Evolutionary conservation across 106 monocot genomes (phyloP), one percentile per base, ranked within the genome.

Genomic region (Platanthera zijinensis): DNA sequence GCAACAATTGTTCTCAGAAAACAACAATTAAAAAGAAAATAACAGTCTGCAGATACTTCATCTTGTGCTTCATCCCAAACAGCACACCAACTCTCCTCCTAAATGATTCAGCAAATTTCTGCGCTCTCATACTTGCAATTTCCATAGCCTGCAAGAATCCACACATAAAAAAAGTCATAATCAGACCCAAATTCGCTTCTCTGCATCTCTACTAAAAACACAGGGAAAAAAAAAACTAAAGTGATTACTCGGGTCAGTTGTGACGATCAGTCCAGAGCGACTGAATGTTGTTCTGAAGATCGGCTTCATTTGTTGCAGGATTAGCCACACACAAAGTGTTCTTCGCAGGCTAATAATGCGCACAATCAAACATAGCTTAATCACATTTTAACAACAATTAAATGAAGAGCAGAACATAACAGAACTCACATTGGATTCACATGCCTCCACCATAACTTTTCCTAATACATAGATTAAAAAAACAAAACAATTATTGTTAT

Each of bases 291-390:
- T 72, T 75, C 22, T 79, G 78, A 1, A 86, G 82, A 19, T 51
- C 59, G 0, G 17, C 11, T 52, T 86, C 76, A 46, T 80, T 72
- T 5, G 67, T 14, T 28, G 79, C 64, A 72, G 82, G 78, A 14
- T 86, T 86, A 3, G 86, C 86, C 14, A 80, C 63, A 71, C 86
- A 86, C 82, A 82, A 86, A 15, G 63, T 80, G 52, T 80, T 80
- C 74, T 51, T n/a, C n/a, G n/a, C 69, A 69, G 47, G 47, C 69
- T 69, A 48, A 45, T 1, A 47, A 13, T 47, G n/a, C n/a, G 11
- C 52, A 52, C 11, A 52, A 52, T 52, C 11, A n/a, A n/a, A n/a
- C n/a, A n/a, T 47, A 0, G 10, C 13, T 3, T 69, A 8, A 5
- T 48, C 5, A 45, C 47, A 48, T 69, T 57, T 57, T n/a, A 57